Percentiles rank a stretch among this genome's conserved stretches.
These are phyloP conservation scores for Candida germanica DNA, from an alignment of 805 yeast genomes.

Conservation along the genomic window DNA sequence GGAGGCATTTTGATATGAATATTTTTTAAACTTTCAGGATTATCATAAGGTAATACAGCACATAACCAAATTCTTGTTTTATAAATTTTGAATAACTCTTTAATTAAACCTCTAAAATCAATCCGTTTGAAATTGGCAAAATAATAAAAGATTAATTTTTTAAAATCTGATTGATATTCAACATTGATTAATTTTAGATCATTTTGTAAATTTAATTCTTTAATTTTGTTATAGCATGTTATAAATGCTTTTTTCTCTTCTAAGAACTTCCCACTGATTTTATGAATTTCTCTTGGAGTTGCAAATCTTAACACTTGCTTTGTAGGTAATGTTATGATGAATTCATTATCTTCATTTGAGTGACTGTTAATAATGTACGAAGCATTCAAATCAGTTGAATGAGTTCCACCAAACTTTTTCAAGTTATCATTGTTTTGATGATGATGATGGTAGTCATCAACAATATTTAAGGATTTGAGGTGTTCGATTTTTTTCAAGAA, in stretches of 20 bases:
- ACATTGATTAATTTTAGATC: conserved; percentile 43
- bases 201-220: conserved; percentile 46
- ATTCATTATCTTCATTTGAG: conserved; percentile 54
- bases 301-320: conserved; percentile 78
- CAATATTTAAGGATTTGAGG: conserved; percentile 47
- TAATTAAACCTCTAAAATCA: conserved; percentile 41
- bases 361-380: conserved; percentile 35
- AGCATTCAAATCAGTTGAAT: conserved; percentile 37
- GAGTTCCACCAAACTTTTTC: conserved; percentile 33
- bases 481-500: conserved; percentile 74
- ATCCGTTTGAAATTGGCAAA: conserved; percentile 45
- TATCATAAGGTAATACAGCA: conserved; percentile 42
- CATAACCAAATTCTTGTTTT: conserved; percentile 48
- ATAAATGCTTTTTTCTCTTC: conserved; percentile 72
- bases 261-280: conserved; percentile 58
- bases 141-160: conserved; percentile 44
- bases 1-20: conserved; percentile 12
- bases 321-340: conserved; percentile 65
- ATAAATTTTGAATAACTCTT: conserved; percentile 43
- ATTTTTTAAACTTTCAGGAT: conserved; percentile 19
- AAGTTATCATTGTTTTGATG: conserved; percentile 8
- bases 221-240: conserved; percentile 51
- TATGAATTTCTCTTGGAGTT: conserved; percentile 64
- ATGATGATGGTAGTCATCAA: conserved; percentile 17
- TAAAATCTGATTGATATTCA: conserved; percentile 45